Conservation (phyloP, 768 basidiomycete genomes). For the Auricularia sp. region DNA sequence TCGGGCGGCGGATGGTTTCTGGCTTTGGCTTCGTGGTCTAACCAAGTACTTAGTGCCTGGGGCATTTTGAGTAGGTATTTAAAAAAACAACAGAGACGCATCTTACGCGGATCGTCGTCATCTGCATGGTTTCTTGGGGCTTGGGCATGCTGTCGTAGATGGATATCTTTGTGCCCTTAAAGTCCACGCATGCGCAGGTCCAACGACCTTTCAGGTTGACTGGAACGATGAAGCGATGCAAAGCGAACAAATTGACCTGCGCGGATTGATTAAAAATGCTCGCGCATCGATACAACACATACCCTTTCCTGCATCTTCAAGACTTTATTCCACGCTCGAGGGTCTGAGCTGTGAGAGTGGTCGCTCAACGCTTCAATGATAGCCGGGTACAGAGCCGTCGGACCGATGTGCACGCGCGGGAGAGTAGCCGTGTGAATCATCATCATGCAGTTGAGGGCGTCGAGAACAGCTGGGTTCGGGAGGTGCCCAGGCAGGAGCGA, state of each 20-base stretch:
- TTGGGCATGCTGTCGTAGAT: neutral
- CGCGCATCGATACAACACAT: neutral
- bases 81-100: neutral
- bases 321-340: neutral
- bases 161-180: neutral
- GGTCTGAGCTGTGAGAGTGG: neutral
- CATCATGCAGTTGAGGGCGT: neutral
- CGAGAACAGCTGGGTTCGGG: neutral
- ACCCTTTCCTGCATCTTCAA: neutral
- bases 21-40: neutral
- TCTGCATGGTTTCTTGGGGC: neutral
- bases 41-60: neutral
- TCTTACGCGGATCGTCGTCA: neutral
- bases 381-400: neutral
- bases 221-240: neutral
- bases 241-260: neutral
- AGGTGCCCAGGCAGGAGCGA: neutral
- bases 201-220: neutral
- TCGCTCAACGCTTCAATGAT: neutral
- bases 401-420: neutral
- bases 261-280: neutral
- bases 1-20: neutral
- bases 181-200: neutral
- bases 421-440: neutral
- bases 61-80: neutral